Evolutionary conservation across 441 rosid genomes (phyloP), one percentile per base, ranked within the genome.

Genomic region (Breynia disticha): DNA sequence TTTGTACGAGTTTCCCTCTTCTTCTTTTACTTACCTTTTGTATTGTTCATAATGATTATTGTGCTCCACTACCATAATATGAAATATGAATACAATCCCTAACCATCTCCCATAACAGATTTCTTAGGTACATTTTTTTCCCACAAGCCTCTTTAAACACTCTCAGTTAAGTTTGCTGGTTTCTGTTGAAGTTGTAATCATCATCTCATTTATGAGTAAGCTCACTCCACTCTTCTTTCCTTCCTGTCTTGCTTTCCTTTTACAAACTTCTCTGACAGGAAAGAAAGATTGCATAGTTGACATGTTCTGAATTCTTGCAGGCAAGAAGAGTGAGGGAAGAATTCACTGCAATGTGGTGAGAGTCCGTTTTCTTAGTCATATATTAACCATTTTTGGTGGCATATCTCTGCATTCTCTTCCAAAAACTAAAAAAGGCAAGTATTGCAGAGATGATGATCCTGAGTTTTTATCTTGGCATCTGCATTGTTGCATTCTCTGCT

Each of bases 1-100:
- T 76, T 80, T 70, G 84, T 67, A 75, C 39, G 57, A 50, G 52
- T 55, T 83, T 78, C 84, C 83, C 90, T 76, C 87, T 57, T 44
- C 61, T 18, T 15, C 57, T 51, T 57, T 72, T 63, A 16, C 61
- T 46, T 46, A 50, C 24, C 70, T 58, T 64, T 69, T 52, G 54
- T 61, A 55, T 54, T 64, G 54, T 11, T 60, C 66, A 71, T 76
- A 13, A 81, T 82, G 50, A 58, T 60, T 19, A 58, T 11, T 70
- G 73, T 65, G 67, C 61, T 59, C 78, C 75, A 60, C 75, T 63
- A 66, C 52, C 47, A 19, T 55, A 28, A 28, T 28, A 45, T 3
- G 13, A 19, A 28, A 28, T 28, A 45, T 3, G 13, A 19, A 14
- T 43, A 45, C 16, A 37, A 22, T 22, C 41, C 37, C 21, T 13